A percentile compares a stretch with the other conserved stretches of the same genome.
Evolutionary conservation across 345 rosid species (phyloP).

Genomic region (Jatropha curcas): DNA sequence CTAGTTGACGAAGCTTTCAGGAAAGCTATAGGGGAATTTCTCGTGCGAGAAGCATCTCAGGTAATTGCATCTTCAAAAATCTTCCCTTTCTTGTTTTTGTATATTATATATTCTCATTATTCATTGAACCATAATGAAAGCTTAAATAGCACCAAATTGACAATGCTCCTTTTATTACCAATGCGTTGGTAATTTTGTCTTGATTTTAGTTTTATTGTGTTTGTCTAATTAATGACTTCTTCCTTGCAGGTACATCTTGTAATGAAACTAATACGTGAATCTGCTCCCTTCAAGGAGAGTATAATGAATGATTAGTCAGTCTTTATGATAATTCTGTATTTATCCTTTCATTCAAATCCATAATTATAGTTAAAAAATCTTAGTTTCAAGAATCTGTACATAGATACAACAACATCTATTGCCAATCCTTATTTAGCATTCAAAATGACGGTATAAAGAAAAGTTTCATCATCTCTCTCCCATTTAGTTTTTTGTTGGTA

Average conservation of each 20-base stretch:
- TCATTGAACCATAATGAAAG: no score
- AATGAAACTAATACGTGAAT: constrained; percentile 63
- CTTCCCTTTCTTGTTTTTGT: background rate
- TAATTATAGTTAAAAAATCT: background rate
- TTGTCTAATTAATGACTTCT: background rate
- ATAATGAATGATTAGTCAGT: background rate
- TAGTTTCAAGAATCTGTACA: background rate
- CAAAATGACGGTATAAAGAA: no score
- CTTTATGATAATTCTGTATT: background rate
- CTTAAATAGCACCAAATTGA: no score
- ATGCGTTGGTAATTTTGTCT: no score
- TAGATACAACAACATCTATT: background rate
- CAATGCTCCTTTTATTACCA: background rate
- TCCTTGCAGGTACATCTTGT: constrained; percentile 62
- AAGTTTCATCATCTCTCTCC: no score
- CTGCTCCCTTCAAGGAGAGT: constrained; percentile 84
- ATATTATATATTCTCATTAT: background rate
- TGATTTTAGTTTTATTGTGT: background rate
- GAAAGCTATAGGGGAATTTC: constrained; percentile 67
- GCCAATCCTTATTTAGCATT: background rate
- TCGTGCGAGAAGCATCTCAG: constrained; percentile 75
- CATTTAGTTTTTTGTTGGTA: no score
- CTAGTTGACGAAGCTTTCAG: constrained; percentile 61
- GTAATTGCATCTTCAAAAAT: constrained; percentile 24
- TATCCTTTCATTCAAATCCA: background rate